Conservation (phyloP, 1,284 basidiomycete species). For the Kwoniella shivajii region DNA sequence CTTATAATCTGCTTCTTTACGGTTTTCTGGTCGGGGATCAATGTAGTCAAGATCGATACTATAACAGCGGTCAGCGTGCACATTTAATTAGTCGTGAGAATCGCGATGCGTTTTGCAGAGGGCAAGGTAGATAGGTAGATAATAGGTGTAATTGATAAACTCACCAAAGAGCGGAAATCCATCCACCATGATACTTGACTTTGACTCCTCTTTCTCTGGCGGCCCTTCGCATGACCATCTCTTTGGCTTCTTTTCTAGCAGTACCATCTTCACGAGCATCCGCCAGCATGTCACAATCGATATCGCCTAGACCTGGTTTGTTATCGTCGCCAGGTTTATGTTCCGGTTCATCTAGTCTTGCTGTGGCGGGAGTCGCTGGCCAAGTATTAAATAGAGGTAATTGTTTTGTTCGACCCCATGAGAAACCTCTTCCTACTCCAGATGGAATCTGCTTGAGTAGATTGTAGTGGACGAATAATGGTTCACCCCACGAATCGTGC, state of each 20-base stretch:
- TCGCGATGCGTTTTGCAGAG: background rate
- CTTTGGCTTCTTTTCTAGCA: conserved; percentile 45
- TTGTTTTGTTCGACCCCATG: conserved; percentile 55
- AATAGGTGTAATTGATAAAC: conserved; percentile 18
- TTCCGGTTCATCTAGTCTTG: conserved; percentile 37
- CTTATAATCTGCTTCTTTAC: conserved; percentile 28
- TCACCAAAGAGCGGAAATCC: conserved; percentile 50
- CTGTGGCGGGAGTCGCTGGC: conserved; percentile 36
- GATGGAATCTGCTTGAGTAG: conserved; percentile 57
- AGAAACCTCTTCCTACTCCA: conserved; percentile 49
- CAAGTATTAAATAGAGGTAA: conserved; percentile 46
- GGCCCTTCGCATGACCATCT: conserved; percentile 44
- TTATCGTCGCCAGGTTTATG: conserved; percentile 37
- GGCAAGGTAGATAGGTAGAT: background rate
- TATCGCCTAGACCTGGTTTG: conserved; percentile 45
- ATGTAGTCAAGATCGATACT: conserved; percentile 49
- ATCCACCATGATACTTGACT: conserved; percentile 51
- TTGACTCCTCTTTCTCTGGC: conserved; percentile 53
- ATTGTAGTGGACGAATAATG: conserved; percentile 57
- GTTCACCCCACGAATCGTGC: conserved; percentile 54
- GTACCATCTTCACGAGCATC: conserved; percentile 53
- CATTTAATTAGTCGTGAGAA: background rate
- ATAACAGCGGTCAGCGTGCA: background rate
- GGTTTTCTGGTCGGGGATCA: conserved; percentile 38
- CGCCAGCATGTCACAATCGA: conserved; percentile 57